phyloP scores from a whole-genome alignment of 2,329 filamentous ascomycete genomes.

The Nemania serpens region DNA sequence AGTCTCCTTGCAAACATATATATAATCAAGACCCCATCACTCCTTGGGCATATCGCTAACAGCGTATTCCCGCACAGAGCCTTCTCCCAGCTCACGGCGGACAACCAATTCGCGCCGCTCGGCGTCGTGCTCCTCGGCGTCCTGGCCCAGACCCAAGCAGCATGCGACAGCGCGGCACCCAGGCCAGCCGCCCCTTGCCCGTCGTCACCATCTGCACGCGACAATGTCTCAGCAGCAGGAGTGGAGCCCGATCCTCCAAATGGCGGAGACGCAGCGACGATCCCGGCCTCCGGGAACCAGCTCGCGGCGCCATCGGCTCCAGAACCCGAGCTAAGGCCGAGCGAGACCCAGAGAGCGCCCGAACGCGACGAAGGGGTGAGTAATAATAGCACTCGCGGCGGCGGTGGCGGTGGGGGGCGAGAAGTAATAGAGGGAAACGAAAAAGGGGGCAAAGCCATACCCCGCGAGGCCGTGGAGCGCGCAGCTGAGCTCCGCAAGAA shows the following conservation, averaged over 20 bases:
- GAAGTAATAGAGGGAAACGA: too few species aligned
- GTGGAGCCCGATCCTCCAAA: background rate
- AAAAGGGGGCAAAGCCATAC: slow-evolving; percentile 28
- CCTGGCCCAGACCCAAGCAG: slow-evolving; percentile 61
- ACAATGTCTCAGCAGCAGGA: background rate
- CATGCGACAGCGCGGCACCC: slow-evolving; percentile 45
- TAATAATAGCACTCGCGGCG: background rate
- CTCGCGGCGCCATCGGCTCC: background rate
- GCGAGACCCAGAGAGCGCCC: background rate
- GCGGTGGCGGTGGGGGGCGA: background rate
- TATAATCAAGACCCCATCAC: too few species aligned
- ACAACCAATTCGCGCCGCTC: slow-evolving; percentile 73
- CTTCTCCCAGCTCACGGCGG: slow-evolving; percentile 72
- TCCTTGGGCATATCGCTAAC: background rate
- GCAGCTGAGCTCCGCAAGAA: slow-evolving; percentile 2
- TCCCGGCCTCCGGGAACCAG: background rate
- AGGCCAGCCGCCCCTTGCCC: background rate
- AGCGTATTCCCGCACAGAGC: slow-evolving; percentile 45
- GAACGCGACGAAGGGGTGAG: background rate
- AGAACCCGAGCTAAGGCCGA: background rate
- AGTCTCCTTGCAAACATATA: too few species aligned
- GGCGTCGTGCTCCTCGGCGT: slow-evolving; percentile 70
- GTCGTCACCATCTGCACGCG: background rate
- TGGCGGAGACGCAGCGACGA: background rate
- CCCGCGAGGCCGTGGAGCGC: slow-evolving; percentile 35